Evolutionary conservation across 108 stramenopile species (phyloP).

Genomic region (Bacterosira constricta): DNA sequence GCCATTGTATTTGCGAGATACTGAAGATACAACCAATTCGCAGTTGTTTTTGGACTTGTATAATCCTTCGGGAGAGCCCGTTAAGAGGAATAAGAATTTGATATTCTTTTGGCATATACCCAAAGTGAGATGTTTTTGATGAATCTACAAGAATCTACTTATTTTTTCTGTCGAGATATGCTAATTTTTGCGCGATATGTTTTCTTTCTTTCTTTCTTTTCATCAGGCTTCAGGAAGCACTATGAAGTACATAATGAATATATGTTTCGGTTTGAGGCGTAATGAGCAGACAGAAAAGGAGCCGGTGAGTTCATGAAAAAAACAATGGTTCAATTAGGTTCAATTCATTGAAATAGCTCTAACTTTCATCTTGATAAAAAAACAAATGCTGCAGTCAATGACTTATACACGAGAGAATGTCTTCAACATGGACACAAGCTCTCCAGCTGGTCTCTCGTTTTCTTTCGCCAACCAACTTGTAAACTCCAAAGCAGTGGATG

Average conservation of each 20-base stretch:
- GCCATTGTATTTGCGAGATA: conserved; percentile 26
- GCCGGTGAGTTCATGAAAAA: conserved; percentile 3
- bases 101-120: conserved; percentile 35
- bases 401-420: conserved; percentile 1
- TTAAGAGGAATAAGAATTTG: neutral
- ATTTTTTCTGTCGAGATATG: too few relatives aligned
- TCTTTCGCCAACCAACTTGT: conserved; percentile 6
- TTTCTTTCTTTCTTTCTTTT: neutral
- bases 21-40: neutral
- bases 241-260: conserved; percentile 28
- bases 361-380: neutral
- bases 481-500: conserved; percentile 5
- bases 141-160: too few relatives aligned
- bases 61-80: neutral
- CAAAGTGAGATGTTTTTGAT: conserved; percentile 4
- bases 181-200: neutral
- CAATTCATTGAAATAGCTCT: neutral
- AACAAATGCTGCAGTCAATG: conserved; percentile 13
- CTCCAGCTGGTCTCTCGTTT: conserved; percentile 17
- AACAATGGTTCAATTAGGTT: neutral
- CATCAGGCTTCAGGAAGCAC: conserved; percentile 29
- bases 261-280: conserved; percentile 31
- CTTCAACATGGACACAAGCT: conserved; percentile 31
- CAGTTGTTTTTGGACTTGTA: neutral
- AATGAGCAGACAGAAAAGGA: conserved; percentile 17